A percentile compares a stretch with the other conserved stretches of the same genome.
These are phyloP conservation scores for Capsicum chinense DNA, from an alignment of 257 asterid genomes.

Conservation along the genomic window DNA sequence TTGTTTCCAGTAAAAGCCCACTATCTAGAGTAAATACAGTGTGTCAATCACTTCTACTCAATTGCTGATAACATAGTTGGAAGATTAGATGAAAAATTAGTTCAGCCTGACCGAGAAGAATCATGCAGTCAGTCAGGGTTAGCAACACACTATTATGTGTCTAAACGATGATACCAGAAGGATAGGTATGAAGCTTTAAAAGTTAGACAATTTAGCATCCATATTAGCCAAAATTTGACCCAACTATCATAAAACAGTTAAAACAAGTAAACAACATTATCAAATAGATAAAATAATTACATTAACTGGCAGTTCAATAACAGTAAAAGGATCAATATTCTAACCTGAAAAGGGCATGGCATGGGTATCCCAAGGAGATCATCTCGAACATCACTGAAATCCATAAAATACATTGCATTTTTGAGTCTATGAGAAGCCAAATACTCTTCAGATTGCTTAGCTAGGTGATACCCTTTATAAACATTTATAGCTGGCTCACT, in stretches of 20 bases:
- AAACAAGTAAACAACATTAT: not conserved
- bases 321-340: too few species aligned
- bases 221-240: not conserved
- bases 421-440: too few species aligned
- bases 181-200: not conserved
- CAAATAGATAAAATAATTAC: not conserved
- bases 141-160: not conserved
- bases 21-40: not conserved
- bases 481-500: too few species aligned
- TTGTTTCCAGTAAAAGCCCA: too few species aligned
- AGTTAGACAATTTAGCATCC: not conserved
- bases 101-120: not conserved
- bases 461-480: too few species aligned
- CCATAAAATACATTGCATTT: too few species aligned
- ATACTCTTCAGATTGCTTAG: too few species aligned
- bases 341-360: too few species aligned
- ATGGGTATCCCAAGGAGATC: too few species aligned
- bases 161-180: not conserved
- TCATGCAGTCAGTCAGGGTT: constrained; percentile 10
- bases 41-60: not conserved
- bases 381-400: too few species aligned
- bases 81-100: not conserved
- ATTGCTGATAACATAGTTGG: not conserved
- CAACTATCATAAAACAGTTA: not conserved
- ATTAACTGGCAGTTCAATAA: not conserved